Percentiles rank a stretch among this genome's conserved stretches.
These are phyloP conservation scores for Colletotrichum gloeosporioides DNA, from an alignment of 2,329 filamentous ascomycete genomes.

Conservation along the genomic window DNA sequence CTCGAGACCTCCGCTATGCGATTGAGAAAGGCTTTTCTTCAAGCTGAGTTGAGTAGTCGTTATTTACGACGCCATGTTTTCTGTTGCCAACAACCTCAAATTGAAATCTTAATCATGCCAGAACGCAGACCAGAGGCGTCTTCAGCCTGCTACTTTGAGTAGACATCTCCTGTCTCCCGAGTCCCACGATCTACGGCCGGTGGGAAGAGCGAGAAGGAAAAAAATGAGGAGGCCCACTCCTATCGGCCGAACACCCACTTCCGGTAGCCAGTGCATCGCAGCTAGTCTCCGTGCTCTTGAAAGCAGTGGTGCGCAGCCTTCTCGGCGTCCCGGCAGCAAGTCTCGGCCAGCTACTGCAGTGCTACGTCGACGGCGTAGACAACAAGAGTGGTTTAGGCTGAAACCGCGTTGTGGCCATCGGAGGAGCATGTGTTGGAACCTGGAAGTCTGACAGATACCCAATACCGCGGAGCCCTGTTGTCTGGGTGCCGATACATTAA, in stretches of 20 bases:
- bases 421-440: neutral
- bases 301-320: neutral
- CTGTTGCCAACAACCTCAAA: accelerated
- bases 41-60: accelerated
- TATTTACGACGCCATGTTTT: neutral
- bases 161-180: neutral
- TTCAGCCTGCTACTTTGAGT: neutral
- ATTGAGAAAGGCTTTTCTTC: neutral
- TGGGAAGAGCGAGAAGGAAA: neutral
- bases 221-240: neutral
- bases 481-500: neutral
- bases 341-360: neutral
- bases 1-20: neutral
- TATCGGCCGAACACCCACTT: neutral
- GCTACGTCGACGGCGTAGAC: neutral
- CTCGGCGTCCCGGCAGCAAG: neutral
- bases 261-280: neutral
- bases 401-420: neutral
- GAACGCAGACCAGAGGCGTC: neutral
- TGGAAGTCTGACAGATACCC: neutral
- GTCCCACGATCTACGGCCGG: neutral
- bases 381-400: neutral
- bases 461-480: neutral
- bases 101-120: neutral
- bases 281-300: neutral